phyloP scores from a whole-genome alignment of 495 filamentous ascomycete species.

The Patellaria atrata region DNA sequence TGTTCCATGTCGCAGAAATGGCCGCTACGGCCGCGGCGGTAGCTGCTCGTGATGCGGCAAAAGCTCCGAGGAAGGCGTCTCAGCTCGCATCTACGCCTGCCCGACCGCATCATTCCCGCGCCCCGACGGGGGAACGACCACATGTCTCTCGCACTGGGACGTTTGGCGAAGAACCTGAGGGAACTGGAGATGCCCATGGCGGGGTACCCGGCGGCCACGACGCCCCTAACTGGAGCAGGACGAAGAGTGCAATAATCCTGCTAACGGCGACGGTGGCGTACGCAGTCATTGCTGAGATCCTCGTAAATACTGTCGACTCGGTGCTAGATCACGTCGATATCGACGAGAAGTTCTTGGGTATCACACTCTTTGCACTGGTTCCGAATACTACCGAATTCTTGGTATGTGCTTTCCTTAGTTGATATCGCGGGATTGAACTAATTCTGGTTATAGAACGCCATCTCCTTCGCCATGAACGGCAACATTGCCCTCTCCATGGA shows the following conservation, averaged over 20 bases:
- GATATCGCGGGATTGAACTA: constrained; percentile 4
- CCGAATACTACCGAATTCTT: constrained; percentile 98
- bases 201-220: constrained; percentile 66
- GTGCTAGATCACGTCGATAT: constrained; percentile 80
- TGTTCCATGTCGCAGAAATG: constrained; percentile 76
- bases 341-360: constrained; percentile 95
- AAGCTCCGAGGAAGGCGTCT: constrained; percentile 35
- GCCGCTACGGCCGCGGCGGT: constrained; percentile 83
- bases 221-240: constrained; percentile 91
- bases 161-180: constrained; percentile 8
- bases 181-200: constrained; percentile 17
- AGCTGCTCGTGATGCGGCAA: constrained; percentile 65
- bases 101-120: too few relatives aligned
- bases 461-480: constrained; percentile 99
- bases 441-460: constrained; percentile 83
- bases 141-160: constrained; percentile 8
- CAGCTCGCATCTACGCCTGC: constrained; percentile 22
- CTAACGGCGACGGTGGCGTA: constrained; percentile 85
- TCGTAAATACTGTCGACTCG: constrained; percentile 91
- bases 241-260: constrained; percentile 78
- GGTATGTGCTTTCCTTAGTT: constrained; percentile 48
- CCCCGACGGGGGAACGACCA: constrained; percentile 14
- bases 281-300: constrained; percentile 88
- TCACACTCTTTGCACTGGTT: constrained; percentile 92
- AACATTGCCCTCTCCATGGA: constrained; percentile 99